phyloP scores from a whole-genome alignment of 495 filamentous ascomycete genomes.

The Podospora fimiseda region DNA sequence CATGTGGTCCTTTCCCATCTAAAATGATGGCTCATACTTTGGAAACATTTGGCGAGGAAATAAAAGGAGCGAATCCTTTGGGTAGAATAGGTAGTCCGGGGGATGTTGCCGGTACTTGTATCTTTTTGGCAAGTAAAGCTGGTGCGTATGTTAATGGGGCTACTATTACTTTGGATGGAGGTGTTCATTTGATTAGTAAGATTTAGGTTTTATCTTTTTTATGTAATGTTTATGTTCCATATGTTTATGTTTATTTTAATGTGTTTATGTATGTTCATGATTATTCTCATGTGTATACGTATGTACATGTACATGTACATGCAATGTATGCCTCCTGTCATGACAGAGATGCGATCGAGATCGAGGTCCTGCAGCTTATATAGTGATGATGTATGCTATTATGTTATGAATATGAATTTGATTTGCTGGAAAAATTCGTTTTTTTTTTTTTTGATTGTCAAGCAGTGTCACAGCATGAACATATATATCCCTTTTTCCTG shows the following conservation, averaged over 20 bases:
- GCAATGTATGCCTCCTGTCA: too few relatives aligned
- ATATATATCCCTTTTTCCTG: too few relatives aligned
- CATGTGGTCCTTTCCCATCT: constrained; percentile 73
- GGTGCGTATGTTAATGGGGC: constrained; percentile 72
- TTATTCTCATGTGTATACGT: neutral
- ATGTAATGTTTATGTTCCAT: neutral
- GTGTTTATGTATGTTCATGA: neutral
- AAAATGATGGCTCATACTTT: constrained; percentile 80
- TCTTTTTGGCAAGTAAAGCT: constrained; percentile 66
- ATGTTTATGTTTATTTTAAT: neutral
- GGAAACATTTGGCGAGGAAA: constrained; percentile 51
- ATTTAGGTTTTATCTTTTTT: constrained; percentile 14
- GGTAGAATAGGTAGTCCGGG: constrained; percentile 62
- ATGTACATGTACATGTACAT: too few relatives aligned
- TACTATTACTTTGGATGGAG: constrained; percentile 69
- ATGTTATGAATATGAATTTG: too few relatives aligned
- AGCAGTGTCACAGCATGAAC: too few relatives aligned
- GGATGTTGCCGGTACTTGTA: constrained; percentile 70
- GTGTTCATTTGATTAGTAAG: constrained; percentile 34
- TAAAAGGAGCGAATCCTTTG: constrained; percentile 60
- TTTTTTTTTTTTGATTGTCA: too few relatives aligned
- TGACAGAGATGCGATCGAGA: too few relatives aligned
- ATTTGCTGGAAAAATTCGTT: too few relatives aligned
- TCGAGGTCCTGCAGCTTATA: too few relatives aligned
- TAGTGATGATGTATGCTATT: too few relatives aligned